Evolutionary conservation across 2,329 filamentous ascomycete genomes (phyloP).

Genomic region (Diaporthe vexans): DNA sequence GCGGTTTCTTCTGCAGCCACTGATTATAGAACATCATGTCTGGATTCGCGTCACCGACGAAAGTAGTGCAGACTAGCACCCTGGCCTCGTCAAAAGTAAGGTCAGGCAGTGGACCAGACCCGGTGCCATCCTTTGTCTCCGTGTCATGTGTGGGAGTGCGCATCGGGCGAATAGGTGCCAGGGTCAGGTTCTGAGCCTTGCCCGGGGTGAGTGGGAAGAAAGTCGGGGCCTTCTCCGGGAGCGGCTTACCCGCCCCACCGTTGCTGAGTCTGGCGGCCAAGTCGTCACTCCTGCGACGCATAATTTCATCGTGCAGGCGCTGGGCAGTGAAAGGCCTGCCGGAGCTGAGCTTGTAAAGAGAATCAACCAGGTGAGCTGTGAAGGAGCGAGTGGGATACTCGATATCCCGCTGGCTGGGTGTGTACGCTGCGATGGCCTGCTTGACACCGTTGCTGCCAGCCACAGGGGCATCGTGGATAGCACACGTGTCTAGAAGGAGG

Average conservation of each 20-base stretch:
- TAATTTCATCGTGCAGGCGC: slow-evolving; percentile 69
- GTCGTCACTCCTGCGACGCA: slow-evolving; percentile 61
- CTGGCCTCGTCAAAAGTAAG: slow-evolving; percentile 73
- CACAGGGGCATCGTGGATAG: slow-evolving; percentile 64
- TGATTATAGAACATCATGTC: slow-evolving; percentile 77
- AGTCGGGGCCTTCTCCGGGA: slow-evolving; percentile 59
- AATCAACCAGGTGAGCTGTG: slow-evolving; percentile 69
- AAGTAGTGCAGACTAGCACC: slow-evolving; percentile 76
- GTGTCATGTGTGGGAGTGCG: slow-evolving; percentile 31
- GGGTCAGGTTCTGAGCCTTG: slow-evolving; percentile 65
- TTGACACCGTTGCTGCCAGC: slow-evolving; percentile 70
- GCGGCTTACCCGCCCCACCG: slow-evolving; percentile 57
- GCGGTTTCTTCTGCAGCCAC: slow-evolving; percentile 73
- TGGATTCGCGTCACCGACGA: slow-evolving; percentile 74
- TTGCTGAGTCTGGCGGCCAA: slow-evolving; percentile 60
- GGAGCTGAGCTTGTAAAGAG: slow-evolving; percentile 65
- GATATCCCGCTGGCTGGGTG: slow-evolving; percentile 62
- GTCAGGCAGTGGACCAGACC: slow-evolving; percentile 64
- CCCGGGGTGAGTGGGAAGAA: slow-evolving; percentile 70
- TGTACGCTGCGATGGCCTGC: slow-evolving; percentile 73
- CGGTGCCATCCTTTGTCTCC: slow-evolving; percentile 48
- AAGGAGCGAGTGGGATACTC: slow-evolving; percentile 68
- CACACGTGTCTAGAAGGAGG: slow-evolving; percentile 73
- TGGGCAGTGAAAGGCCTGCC: slow-evolving; percentile 70
- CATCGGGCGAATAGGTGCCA: slow-evolving; percentile 61